Evolutionary conservation across 1,284 basidiomycete species (phyloP), one percentile per base, ranked within the genome.

Genomic region (Puccinia coronata): DNA sequence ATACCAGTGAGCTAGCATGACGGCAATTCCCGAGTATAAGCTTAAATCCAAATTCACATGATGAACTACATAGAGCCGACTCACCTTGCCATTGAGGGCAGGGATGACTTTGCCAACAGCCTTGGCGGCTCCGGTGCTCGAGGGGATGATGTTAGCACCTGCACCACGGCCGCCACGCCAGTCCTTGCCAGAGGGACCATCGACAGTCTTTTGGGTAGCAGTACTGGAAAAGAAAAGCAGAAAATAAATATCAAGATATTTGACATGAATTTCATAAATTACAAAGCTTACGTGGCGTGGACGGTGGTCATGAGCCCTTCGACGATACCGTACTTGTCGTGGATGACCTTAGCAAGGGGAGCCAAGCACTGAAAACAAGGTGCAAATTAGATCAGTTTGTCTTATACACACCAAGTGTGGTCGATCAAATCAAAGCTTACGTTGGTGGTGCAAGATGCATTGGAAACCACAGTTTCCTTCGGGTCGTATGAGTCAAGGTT

Each of bases 361-460:
- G 97, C 97, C 83, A 99, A 91, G 88, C 95, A 97, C 67, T 80
- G 49, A 16, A 0, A 5, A 49, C 31, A 41, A 1, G 16, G 36
- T 28, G 20, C 20, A 20, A 20, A 34, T 51, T 39, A 63, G 41
- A 31, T 47, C 16, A 53, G 51, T 34, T 34, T 5, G 18, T n/a
- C n/a, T n/a, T 41, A 25, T 34, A 65, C 6, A 41, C 11, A 51
- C 20, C 14, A 39, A 63, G 14, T 5, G 25, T 11, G 23, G 34
- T 31, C 9, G 1, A 80, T 59, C 5, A 6, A 55, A 28, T 25
- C 14, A n/a, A n/a, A n/a, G 18, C 67, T 47, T 28, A 80, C 79
- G 92, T 99, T 99, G 88, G 96, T 99, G 77, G 96, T 99, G 92
- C 96, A 99, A 63, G 96, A 98, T 49, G 96, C 96, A 88, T 99